phyloP scores from a whole-genome alignment of 2,329 filamentous ascomycete genomes.

The Zasmidium citrigriseum region DNA sequence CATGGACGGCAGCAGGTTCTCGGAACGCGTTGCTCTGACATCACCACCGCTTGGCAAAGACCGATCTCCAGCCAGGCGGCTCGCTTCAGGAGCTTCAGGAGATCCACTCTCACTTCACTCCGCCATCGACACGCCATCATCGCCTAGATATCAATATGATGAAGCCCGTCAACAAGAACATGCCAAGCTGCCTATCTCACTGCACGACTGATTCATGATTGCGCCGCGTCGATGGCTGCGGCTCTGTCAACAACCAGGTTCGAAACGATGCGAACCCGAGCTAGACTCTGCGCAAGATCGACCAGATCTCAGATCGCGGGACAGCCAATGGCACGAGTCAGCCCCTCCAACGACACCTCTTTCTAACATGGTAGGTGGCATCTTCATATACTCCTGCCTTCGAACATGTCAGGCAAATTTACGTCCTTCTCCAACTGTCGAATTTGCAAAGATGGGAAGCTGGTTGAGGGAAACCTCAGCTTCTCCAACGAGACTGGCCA shows the following conservation, averaged over 20 bases:
- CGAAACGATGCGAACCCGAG: not conserved
- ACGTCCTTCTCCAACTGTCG: slow-evolving; percentile 50
- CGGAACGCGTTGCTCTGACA: not conserved
- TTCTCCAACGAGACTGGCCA: slow-evolving; percentile 2
- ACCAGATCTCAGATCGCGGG: not conserved
- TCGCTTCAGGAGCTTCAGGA: not conserved
- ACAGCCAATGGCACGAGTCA: not conserved
- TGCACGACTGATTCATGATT: not conserved
- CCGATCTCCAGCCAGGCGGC: not conserved
- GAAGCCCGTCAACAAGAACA: not conserved
- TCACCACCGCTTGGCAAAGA: too few species aligned
- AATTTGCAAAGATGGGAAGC: slow-evolving; percentile 44
- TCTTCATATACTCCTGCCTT: not conserved
- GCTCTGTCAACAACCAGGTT: too few species aligned
- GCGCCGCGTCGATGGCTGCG: not conserved
- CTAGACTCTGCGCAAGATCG: not conserved
- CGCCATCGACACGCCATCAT: not conserved
- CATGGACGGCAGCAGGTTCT: too few species aligned
- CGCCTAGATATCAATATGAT: too few species aligned
- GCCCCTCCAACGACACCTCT: not conserved
- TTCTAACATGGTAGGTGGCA: not conserved
- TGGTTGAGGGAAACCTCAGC: slow-evolving; percentile 29
- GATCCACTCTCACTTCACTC: not conserved
- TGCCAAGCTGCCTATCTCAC: not conserved
- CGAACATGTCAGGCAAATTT: slow-evolving; percentile 39